phyloP scores from a whole-genome alignment of 139 green algal genomes.

The Micromonas pusilla region DNA sequence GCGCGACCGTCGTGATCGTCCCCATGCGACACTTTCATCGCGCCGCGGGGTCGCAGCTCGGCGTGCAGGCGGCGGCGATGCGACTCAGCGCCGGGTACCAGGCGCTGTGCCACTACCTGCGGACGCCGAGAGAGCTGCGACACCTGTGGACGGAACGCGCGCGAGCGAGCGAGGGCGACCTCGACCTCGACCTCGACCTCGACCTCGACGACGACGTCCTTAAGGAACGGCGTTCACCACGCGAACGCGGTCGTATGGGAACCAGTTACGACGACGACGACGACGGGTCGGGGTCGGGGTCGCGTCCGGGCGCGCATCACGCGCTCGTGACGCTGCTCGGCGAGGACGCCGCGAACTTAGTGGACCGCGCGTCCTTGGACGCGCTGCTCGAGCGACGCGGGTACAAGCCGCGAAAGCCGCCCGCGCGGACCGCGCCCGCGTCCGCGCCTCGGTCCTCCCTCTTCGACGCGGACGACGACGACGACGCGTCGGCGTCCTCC shows the following conservation, averaged over 20 bases:
- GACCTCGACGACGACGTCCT: not conserved
- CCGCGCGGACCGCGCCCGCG: no score
- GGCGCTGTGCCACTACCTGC: conserved; percentile 9
- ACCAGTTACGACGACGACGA: no score
- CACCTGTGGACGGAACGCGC: not conserved
- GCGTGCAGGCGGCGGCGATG: conserved; percentile 2
- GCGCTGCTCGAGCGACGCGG: not conserved
- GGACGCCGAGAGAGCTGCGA: not conserved
- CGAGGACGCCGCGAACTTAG: not conserved
- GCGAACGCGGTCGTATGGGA: no score
- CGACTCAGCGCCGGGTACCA: not conserved
- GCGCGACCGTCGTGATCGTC: not conserved
- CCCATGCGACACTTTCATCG: not conserved
- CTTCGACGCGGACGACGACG: not conserved
- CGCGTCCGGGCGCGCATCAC: not conserved
- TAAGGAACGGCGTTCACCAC: not conserved
- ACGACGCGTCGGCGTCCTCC: not conserved
- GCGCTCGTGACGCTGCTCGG: not conserved
- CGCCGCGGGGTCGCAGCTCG: not conserved
- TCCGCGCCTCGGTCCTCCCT: not conserved
- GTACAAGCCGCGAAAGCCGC: not conserved
- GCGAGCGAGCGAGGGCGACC: not conserved
- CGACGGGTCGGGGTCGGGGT: no score
- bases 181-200: no score
- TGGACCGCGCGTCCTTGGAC: not conserved